phyloP scores from a whole-genome alignment of 2,329 filamentous ascomycete genomes.

The Penicillium sp. region DNA sequence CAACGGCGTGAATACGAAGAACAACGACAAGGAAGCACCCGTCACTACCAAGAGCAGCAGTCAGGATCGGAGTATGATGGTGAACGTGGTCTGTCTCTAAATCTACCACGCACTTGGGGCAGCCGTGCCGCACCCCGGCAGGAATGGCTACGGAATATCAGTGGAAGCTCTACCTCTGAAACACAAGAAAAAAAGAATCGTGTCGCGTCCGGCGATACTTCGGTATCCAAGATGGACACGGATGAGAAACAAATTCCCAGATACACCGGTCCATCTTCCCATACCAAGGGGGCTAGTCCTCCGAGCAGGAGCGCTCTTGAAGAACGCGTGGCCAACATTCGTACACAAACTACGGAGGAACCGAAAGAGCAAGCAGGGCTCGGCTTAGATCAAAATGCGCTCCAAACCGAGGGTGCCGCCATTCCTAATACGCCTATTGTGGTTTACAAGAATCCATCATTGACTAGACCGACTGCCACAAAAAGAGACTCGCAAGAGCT shows the following conservation, averaged over 20 bases:
- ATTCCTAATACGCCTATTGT: constrained; percentile 45
- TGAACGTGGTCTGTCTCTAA: constrained; percentile 36
- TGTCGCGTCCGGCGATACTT: neutral
- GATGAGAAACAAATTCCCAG: constrained; percentile 19
- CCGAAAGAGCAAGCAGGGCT: constrained; percentile 15
- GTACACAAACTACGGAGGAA: constrained; percentile 13
- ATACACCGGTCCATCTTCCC: constrained; percentile 36
- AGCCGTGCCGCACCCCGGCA: constrained; percentile 35
- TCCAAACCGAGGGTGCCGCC: constrained; percentile 27
- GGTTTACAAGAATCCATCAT: constrained; percentile 39
- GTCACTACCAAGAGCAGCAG: constrained; percentile 10
- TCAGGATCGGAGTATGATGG: constrained; percentile 26
- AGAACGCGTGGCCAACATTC: constrained; percentile 27
- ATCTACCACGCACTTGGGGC: constrained; percentile 45
- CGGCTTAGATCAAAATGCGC: constrained; percentile 19
- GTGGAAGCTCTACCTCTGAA: constrained; percentile 25
- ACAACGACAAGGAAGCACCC: neutral
- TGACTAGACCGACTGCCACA: constrained; percentile 33
- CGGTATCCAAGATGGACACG: neutral
- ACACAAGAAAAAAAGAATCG: constrained; percentile 21
- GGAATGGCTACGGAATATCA: constrained; percentile 42
- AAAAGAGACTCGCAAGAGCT: constrained; percentile 47
- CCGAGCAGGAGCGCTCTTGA: constrained; percentile 25
- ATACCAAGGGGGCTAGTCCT: constrained; percentile 30
- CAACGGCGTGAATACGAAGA: constrained; percentile 38